phyloP scores from a whole-genome alignment of 1,284 basidiomycete species.

The Xerocomus minutiporus region DNA sequence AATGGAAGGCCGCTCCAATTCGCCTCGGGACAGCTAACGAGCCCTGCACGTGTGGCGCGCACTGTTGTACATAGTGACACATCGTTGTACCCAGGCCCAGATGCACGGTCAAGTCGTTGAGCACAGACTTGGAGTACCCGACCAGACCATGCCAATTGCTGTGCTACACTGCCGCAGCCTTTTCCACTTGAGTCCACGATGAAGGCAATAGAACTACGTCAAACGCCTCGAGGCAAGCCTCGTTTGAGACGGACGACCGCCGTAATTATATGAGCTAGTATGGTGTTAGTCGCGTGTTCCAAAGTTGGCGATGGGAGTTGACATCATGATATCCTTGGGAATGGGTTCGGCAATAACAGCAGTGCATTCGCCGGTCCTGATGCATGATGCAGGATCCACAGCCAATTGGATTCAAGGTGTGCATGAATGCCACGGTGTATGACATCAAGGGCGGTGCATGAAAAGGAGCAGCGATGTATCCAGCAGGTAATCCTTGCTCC shows the following conservation, averaged over 20 bases:
- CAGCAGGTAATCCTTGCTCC: background rate
- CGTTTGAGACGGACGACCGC: conserved; percentile 15
- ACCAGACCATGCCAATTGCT: conserved; percentile 2
- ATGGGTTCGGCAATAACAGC: background rate
- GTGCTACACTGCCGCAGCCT: conserved; percentile 6
- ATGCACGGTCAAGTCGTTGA: background rate
- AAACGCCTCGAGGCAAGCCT: conserved; percentile 30
- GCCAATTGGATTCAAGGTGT: background rate
- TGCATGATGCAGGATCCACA: background rate
- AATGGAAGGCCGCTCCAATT: conserved; percentile 26
- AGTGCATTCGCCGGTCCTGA: background rate
- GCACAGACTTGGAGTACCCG: background rate
- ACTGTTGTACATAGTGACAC: conserved; percentile 7
- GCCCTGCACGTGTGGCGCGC: conserved; percentile 13
- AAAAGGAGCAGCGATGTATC: conserved; percentile 7
- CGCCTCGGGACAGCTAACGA: conserved; percentile 4
- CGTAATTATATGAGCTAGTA: conserved; percentile 11
- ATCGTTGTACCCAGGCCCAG: background rate
- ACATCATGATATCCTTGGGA: background rate
- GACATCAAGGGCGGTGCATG: conserved; percentile 8
- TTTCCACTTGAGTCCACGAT: background rate
- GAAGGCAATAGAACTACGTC: conserved; percentile 18
- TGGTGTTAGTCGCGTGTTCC: conserved; percentile 14
- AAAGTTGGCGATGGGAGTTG: conserved; percentile 6
- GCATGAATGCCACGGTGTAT: conserved; percentile 4